These are phyloP conservation scores for Wickerhamomyces xylosicus DNA, from an alignment of 805 yeast genomes.

Conservation along the genomic window DNA sequence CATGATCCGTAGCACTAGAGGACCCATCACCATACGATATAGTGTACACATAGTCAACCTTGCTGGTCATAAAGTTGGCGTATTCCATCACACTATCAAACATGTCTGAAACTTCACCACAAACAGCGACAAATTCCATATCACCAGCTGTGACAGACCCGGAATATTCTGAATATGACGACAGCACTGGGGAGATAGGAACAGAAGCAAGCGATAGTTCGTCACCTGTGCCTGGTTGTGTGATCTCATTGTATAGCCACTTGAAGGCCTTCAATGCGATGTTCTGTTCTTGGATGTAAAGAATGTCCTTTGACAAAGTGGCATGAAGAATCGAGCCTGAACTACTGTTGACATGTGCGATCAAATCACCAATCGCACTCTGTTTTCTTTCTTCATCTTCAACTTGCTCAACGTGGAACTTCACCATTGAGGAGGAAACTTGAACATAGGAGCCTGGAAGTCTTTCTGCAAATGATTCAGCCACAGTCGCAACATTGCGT, in stretches of 20 bases:
- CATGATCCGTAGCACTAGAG: slow-evolving; percentile 46
- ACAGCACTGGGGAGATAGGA: slow-evolving; percentile 10
- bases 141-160: background rate
- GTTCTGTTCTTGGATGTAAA: slow-evolving; percentile 61
- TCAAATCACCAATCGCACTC: slow-evolving; percentile 70
- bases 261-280: slow-evolving; percentile 46
- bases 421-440: slow-evolving; percentile 64
- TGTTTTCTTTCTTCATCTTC: slow-evolving; percentile 53
- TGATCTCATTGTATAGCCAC: slow-evolving; percentile 34
- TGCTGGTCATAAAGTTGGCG: slow-evolving; percentile 28
- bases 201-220: slow-evolving; percentile 21
- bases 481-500: slow-evolving; percentile 41
- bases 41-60: slow-evolving; percentile 39
- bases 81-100: slow-evolving; percentile 58
- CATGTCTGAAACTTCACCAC: slow-evolving; percentile 60
- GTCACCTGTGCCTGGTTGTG: slow-evolving; percentile 10
- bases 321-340: slow-evolving; percentile 53
- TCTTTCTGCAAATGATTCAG: slow-evolving; percentile 59
- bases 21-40: slow-evolving; percentile 47
- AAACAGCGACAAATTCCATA: slow-evolving; percentile 38
- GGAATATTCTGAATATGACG: background rate
- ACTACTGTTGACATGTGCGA: slow-evolving; percentile 74
- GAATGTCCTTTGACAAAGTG: slow-evolving; percentile 53
- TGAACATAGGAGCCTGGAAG: slow-evolving; percentile 70
- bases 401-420: slow-evolving; percentile 66